Conservation (phyloP, 1,284 basidiomycete species). For the Rhodotorula sp. region DNA sequence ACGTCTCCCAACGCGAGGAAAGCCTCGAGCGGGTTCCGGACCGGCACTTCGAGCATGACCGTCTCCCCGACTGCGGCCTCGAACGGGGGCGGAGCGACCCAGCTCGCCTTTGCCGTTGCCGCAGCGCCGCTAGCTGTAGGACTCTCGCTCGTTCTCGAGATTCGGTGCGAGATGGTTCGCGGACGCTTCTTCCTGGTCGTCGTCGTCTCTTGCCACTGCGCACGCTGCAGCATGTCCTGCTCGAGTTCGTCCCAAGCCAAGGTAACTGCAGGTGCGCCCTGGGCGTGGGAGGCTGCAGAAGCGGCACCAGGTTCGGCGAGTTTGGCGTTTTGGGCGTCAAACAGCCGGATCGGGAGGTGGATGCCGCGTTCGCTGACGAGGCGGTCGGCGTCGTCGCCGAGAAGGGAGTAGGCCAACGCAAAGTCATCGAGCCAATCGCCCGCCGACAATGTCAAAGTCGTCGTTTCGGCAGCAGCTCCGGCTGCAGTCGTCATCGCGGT, state of each 20-base stretch:
- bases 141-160: too few relatives aligned
- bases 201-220: constrained; percentile 45
- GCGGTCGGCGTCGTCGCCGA: constrained; percentile 4
- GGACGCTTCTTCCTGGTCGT: too few relatives aligned
- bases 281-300: not conserved
- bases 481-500: not conserved
- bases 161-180: too few relatives aligned
- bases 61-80: constrained; percentile 43
- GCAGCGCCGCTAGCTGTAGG: too few relatives aligned
- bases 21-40: constrained; percentile 53
- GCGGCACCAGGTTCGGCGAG: constrained; percentile 1
- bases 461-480: constrained; percentile 4
- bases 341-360: constrained; percentile 20
- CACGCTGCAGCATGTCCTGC: constrained; percentile 8
- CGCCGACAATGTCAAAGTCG: not conserved
- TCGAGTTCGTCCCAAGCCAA: constrained; percentile 27
- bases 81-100: not conserved
- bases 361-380: constrained; percentile 2
- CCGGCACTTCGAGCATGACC: constrained; percentile 51
- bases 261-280: not conserved
- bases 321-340: constrained; percentile 29
- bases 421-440: constrained; percentile 53
- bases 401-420: constrained; percentile 51
- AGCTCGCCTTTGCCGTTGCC: too few relatives aligned
- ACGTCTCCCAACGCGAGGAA: constrained; percentile 45